Evolutionary conservation across 805 yeast species (phyloP).

Genomic region (Ascoidea tarda): DNA sequence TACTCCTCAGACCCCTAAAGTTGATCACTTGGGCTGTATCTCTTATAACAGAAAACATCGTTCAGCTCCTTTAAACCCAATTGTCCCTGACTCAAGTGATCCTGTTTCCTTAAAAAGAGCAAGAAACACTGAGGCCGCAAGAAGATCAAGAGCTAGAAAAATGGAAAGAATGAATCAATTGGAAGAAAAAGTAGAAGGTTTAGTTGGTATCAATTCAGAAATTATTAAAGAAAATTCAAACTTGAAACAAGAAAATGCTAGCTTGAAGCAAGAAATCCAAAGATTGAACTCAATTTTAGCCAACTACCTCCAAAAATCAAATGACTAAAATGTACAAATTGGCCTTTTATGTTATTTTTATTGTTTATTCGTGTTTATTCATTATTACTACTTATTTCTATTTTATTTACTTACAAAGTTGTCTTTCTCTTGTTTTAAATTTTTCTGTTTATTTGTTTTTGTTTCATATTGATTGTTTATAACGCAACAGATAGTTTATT

Average conservation of each 20-base stretch:
- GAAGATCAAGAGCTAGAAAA: conserved; percentile 88
- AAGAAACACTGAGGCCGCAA: conserved; percentile 90
- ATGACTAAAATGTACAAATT: no score
- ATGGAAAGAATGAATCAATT: conserved; percentile 76
- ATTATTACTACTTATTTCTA: not conserved
- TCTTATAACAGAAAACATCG: conserved; percentile 72
- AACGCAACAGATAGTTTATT: no score
- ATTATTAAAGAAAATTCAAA: conserved; percentile 52
- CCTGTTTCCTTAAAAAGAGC: conserved; percentile 80
- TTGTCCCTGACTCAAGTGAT: conserved; percentile 42
- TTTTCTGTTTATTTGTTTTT: no score
- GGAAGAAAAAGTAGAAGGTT: conserved; percentile 60
- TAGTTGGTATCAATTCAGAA: conserved; percentile 41
- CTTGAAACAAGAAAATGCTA: conserved; percentile 49
- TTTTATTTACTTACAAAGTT: no score
- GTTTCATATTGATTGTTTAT: no score
- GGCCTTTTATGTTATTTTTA: not conserved
- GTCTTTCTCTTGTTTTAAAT: no score
- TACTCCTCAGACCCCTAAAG: conserved; percentile 17
- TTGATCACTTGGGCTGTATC: conserved; percentile 65
- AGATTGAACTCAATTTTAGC: conserved; percentile 39
- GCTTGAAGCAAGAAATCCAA: conserved; percentile 51
- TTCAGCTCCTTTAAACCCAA: conserved; percentile 54
- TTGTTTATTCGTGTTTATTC: not conserved
- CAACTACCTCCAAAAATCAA: not conserved